Base-by-base conservation (phyloP, 2,329 filamentous ascomycete species). In the Colletotrichum lentis region DNA sequence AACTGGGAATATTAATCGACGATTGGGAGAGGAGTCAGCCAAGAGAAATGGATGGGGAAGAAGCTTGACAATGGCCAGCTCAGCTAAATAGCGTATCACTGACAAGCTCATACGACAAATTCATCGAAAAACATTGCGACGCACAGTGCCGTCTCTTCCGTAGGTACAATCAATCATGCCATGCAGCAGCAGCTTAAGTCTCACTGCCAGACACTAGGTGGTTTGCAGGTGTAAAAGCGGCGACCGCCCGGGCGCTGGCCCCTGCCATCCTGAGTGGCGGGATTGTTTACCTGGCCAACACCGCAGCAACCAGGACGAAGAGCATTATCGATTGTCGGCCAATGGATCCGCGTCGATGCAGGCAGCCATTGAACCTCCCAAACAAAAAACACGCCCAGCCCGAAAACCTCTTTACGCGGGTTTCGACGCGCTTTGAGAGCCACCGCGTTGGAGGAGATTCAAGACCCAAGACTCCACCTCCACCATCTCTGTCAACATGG, bases 321-420 rank as follows among this genome's bases (percentile, higher is more conserved):
- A 18, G 16, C 16, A 52, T 67, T 69, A 67, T 69, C 56, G 61
- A 57, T 67, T 69, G 67, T 69, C 56, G 61, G 57, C 70, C 70
- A 71, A 71, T 69, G 20, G 52, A 47, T 62, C 41, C 56, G 62
- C 43, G 62, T 49, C 31, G 37, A 43, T 24, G 35, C 44, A 49
- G 54, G 41, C 54, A 53, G 60, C 55, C 54, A 50, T 47, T 39
- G 56, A 69, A 67, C 58, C 46, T n/a, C 46, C 37, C 31, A 52
- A 59, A 49, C 56, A 69, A 55, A 31, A 69, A 64, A 60, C 67
- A 69, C 58, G 35, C 57, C 43, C 49, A 37, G 31, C 31, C 31
- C 31, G 31, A 8, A 56, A 67, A 70, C 50, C 68, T 70, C 69
- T 71, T 70, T 68, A 71, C 69, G 67, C 69, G 69, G 2, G 53